Evolutionary conservation across 495 filamentous ascomycete genomes (phyloP).

Genomic region (Aspergillus olivimuriae): DNA sequence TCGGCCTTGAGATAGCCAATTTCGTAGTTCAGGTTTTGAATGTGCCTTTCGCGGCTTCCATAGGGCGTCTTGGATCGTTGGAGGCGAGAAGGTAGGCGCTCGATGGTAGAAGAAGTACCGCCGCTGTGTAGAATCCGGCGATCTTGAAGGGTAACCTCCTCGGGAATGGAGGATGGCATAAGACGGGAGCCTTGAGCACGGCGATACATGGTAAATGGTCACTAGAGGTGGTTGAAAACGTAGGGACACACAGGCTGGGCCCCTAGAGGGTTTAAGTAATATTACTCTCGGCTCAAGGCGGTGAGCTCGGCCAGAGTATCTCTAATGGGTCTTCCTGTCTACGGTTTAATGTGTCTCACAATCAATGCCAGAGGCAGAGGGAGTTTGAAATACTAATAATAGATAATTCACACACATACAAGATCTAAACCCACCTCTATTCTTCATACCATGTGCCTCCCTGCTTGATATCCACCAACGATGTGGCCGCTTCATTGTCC

Average conservation of each 20-base stretch:
- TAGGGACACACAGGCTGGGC: no score
- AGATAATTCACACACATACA: neutral
- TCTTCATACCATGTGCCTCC: neutral
- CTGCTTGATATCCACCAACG: neutral
- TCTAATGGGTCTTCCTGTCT: no score
- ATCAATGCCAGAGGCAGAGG: no score
- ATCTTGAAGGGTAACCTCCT: slow-evolving; percentile 8
- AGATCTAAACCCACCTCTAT: neutral
- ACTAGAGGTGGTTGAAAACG: no score
- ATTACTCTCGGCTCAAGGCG: no score
- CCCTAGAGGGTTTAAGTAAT: no score
- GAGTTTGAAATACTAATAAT: neutral
- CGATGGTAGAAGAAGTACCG: slow-evolving; percentile 6
- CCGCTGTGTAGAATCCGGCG: slow-evolving; percentile 7
- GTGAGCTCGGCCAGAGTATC: no score
- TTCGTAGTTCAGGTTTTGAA: slow-evolving; percentile 6
- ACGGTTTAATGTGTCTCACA: no score
- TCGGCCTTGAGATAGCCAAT: slow-evolving; percentile 7
- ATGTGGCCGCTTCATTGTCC: no score
- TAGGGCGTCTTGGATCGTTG: slow-evolving; percentile 1
- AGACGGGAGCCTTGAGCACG: no score
- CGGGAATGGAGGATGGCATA: slow-evolving; percentile 3
- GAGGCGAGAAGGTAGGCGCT: slow-evolving; percentile 8
- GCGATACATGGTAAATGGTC: no score
- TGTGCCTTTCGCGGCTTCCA: neutral